Conservation (phyloP, 441 rosid species). For the Populus hybrid region DNA sequence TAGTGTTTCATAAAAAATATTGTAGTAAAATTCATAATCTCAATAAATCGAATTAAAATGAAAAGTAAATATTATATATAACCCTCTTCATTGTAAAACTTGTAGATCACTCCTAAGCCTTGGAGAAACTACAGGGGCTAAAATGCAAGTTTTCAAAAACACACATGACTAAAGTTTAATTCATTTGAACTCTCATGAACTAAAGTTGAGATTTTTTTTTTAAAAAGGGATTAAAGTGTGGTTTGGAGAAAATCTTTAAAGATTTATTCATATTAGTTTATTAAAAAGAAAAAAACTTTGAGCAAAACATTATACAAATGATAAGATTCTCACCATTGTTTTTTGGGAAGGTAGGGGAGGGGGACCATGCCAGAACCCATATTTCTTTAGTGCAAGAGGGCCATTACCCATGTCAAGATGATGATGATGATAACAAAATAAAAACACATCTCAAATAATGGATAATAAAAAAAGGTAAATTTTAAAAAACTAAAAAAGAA, state of each 20-base stretch:
- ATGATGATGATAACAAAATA: neutral
- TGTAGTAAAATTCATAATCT: neutral
- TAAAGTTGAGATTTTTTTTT: neutral
- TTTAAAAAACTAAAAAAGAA: too few species aligned
- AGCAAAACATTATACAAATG: neutral
- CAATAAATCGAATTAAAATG: neutral
- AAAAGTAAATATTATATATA: neutral
- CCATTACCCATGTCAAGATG: neutral
- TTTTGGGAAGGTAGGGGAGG: neutral
- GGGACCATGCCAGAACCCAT: neutral
- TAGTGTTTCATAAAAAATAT: too few species aligned
- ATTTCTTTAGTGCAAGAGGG: neutral
- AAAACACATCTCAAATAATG: slow-evolving; percentile 10
- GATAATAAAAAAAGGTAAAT: slow-evolving; percentile 17
- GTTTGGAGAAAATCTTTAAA: neutral
- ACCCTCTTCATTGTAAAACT: neutral
- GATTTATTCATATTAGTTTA: neutral
- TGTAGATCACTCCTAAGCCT: neutral
- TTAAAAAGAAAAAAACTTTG: neutral
- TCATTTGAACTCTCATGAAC: neutral
- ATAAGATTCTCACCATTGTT: neutral
- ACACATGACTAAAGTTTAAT: neutral
- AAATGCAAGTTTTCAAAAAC: neutral
- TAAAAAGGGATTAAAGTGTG: neutral
- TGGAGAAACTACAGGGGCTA: neutral